Base-by-base conservation (phyloP, 805 yeast species). In the Candida maris region DNA sequence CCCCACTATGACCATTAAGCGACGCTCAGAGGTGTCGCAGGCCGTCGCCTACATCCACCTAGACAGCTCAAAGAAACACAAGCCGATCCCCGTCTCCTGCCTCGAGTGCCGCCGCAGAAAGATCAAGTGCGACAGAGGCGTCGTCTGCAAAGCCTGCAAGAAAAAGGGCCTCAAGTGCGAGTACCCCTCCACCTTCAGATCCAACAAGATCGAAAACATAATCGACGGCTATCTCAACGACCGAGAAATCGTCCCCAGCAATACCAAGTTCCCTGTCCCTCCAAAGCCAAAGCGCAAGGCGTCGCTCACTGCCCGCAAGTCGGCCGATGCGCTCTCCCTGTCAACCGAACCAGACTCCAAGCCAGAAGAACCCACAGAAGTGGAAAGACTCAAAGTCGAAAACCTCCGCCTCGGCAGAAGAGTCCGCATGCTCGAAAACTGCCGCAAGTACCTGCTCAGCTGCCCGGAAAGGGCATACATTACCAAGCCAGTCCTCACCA, bases 161-260 rank as follows among this genome's bases (percentile, higher is more conserved):
- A 58, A 56, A 33, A 54, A 69, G 34, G 52, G 54, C 6, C 57
- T 65, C 8, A 50, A 47, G 3, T 70, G 75, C 50, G 61, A 57
- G 24, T 70, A 65, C 40, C 75, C 75, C 3, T 58, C 69, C 12
- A 69, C 70, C 2, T 70, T 68, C 43, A 52, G 75, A 44, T 68
- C 71, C 27, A 65, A 65, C 19, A 61, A 57, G 39, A 46, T 58
- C n/a, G 41, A 28, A 17, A 28, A 28, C 21, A 28, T 27, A 16
- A 34, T 38, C 9, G 10, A 5, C 12, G 18, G 12, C 27, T 18
- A 12, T 25, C 38, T 21, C 31, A 26, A 27, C 41, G 33, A 20
- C 21, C 25, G 27, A 13, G 20, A 31, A 17, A n/a, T 16, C 9
- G 34, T 23, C n/a, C 24, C 24, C 8, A n/a, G n/a, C n/a, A 21